Conservation (phyloP, 192 early-diverging fungal genomes). For the Umbelopsis isabellina region DNA sequence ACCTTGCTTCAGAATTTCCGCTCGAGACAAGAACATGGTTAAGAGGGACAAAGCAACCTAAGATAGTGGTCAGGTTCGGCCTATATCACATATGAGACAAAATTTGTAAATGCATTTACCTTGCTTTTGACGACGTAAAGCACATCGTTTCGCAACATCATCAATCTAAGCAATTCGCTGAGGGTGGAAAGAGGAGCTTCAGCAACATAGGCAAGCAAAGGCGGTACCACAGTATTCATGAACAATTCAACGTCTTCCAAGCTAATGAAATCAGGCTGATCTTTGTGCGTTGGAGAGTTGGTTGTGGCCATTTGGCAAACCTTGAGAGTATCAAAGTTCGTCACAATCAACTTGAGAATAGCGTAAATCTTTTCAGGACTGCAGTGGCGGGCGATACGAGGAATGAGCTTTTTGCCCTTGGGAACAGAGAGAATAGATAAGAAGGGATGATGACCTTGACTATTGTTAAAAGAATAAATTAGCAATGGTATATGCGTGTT, state of each 20-base stretch:
- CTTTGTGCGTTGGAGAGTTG: slow-evolving; percentile 28
- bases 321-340: slow-evolving; percentile 74
- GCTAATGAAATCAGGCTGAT: slow-evolving; percentile 34
- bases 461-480: slow-evolving; percentile 25
- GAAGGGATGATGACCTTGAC: slow-evolving; percentile 81
- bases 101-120: slow-evolving; percentile 19
- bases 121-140: slow-evolving; percentile 83
- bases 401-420: slow-evolving; percentile 91
- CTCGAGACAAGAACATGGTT: slow-evolving; percentile 87
- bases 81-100: neutral
- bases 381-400: slow-evolving; percentile 80
- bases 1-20: slow-evolving; percentile 86
- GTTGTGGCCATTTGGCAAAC: slow-evolving; percentile 60
- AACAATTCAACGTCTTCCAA: slow-evolving; percentile 84
- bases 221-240: slow-evolving; percentile 86
- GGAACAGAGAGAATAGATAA: slow-evolving; percentile 78
- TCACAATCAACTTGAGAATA: slow-evolving; percentile 74
- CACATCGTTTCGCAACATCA: slow-evolving; percentile 91
- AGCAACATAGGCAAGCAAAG: slow-evolving; percentile 75
- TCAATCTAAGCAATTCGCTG: slow-evolving; percentile 75
- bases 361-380: slow-evolving; percentile 77
- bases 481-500: neutral
- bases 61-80: neutral
- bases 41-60: slow-evolving; percentile 84
- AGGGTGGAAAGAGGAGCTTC: slow-evolving; percentile 86